Evolutionary conservation across 495 filamentous ascomycete species (phyloP), one percentile per base, ranked within the genome.

Genomic region (Aspergillus bridgeri): DNA sequence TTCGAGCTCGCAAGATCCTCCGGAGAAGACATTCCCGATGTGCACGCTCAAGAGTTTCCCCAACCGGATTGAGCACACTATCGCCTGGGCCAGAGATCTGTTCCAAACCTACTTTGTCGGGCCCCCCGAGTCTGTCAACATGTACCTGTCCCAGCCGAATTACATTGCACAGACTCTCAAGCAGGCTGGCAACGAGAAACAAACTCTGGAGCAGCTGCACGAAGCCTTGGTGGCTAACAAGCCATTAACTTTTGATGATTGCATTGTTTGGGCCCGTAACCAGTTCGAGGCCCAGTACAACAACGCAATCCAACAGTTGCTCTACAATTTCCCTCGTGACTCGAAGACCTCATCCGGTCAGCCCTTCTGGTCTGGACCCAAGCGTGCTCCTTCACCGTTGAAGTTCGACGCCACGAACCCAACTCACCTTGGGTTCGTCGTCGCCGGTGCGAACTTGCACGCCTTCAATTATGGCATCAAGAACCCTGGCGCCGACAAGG

Each of bases 401-500:
- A 91, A 88, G 65, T 99, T 99, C 60, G 90, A 95, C 65, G 76
- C 85, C 54, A 75, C 83, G 18, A 96, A 96, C 65, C 78, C 86
- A 17, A 92, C 90, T 19, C 94, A 99, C 70, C 82, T 91, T 59
- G 81, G 81, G 23, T 99, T 96, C 68, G 76, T 98, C 51, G 83
- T 92, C 58, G 89, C 94, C 33, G 94, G 84, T 5, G 90, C 94
- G 22, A 92, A 96, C 69, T 82, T 99, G 21, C 95, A 96, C 67
- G 94, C 92, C 3, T 99, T 94, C 83, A 99, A 99, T 75, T 99
- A 97, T 68, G 89, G 88, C 42, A 95, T 99, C 69, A 92, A 95
- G 61, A 72, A 70, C 55, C 89, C 87, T 52, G 84, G 78, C 48
- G 79, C 86, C 33, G 82, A 84, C 53, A 83, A 86, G 65, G 73